Evolutionary conservation across 306 rosid genomes (phyloP).

Genomic region (Citrullus amarus): DNA sequence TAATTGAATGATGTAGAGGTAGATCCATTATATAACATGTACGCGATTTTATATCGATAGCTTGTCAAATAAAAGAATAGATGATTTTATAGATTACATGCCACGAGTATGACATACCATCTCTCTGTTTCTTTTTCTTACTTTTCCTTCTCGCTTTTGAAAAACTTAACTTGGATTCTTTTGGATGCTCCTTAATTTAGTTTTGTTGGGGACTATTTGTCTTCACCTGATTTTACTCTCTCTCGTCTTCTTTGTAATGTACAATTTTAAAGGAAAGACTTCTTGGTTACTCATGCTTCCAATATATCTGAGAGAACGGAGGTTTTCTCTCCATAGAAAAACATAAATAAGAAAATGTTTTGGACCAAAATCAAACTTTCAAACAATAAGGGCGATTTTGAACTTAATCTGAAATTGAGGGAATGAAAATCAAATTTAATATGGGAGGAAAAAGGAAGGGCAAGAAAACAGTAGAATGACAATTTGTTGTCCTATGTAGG

Average conservation of each 20-base stretch:
- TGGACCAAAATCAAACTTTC: neutral
- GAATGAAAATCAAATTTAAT: neutral
- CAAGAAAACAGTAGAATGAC: neutral
- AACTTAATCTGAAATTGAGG: neutral
- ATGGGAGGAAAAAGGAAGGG: neutral
- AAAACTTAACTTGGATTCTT: neutral
- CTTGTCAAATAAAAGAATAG: neutral
- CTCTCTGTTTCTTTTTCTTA: neutral
- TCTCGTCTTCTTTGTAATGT: neutral
- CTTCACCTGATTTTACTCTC: neutral
- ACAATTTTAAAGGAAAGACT: neutral
- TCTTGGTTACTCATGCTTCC: neutral
- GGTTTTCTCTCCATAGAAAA: neutral
- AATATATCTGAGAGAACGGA: neutral
- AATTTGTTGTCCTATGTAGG: conserved; percentile 36
- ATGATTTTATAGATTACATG: neutral
- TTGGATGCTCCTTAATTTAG: neutral
- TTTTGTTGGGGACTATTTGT: neutral
- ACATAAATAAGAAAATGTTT: neutral
- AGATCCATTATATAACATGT: neutral
- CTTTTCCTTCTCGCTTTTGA: neutral
- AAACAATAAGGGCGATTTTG: neutral
- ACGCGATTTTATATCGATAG: neutral
- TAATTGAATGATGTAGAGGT: neutral
- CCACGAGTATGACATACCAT: neutral